phyloP scores from a whole-genome alignment of 1,284 basidiomycete species.

The Ceraceosorus guamensis region DNA sequence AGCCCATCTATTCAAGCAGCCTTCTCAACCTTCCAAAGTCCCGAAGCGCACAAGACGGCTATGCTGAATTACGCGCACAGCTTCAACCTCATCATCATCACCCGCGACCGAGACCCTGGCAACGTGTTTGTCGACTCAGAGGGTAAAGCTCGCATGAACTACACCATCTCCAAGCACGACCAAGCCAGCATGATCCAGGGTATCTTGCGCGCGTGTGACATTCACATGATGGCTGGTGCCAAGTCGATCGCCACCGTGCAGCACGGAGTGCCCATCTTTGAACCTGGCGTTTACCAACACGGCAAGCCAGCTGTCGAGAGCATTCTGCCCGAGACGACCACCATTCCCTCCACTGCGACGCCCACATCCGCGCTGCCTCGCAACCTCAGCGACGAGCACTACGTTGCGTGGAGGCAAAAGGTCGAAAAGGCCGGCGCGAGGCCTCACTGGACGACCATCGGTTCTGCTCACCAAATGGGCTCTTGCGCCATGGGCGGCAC shows the following conservation, averaged over 20 bases:
- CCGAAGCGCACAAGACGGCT: conserved; percentile 48
- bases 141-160: conserved; percentile 49
- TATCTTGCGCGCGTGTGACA: conserved; percentile 48
- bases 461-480: conserved; percentile 50
- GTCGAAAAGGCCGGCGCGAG: conserved; percentile 28
- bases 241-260: conserved; percentile 49
- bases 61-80: conserved; percentile 46
- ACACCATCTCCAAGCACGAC: conserved; percentile 49
- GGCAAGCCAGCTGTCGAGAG: conserved; percentile 3
- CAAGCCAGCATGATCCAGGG: conserved; percentile 47
- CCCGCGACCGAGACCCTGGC: conserved; percentile 47
- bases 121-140: conserved; percentile 47
- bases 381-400: conserved; percentile 32
- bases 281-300: neutral
- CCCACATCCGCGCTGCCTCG: conserved; percentile 29
- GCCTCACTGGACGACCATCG: conserved; percentile 24
- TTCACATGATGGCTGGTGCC: conserved; percentile 51
- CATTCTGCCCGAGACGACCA: conserved; percentile 30
- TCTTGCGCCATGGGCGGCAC: conserved; percentile 50
- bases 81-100: conserved; percentile 44
- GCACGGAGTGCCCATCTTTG: conserved; percentile 37
- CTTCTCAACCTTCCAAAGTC: conserved; percentile 46
- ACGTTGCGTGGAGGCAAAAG: conserved; percentile 40
- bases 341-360: conserved; percentile 30
- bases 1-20: conserved; percentile 48